Evolutionary conservation across 2,329 filamentous ascomycete genomes (phyloP).

Genomic region (Thyridium curvatum): DNA sequence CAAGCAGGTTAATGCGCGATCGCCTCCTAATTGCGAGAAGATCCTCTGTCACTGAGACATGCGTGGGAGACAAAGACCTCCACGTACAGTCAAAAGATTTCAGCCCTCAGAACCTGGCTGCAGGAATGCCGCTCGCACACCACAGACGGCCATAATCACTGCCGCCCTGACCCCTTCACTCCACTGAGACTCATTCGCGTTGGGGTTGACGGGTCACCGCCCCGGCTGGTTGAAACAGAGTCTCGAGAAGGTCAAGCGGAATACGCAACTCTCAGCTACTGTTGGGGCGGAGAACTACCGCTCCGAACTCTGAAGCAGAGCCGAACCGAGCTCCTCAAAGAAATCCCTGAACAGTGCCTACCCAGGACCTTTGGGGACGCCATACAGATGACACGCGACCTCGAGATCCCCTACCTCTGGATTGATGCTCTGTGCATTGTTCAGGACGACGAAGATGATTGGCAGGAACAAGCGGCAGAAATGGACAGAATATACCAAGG

Average conservation of each 20-base stretch:
- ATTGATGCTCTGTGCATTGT: conserved; percentile 2
- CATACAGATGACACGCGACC: conserved; percentile 1
- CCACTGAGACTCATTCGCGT: neutral
- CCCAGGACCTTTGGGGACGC: conserved; percentile 1
- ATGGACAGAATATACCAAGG: conserved; percentile 1
- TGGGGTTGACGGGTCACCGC: neutral
- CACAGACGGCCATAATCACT: neutral
- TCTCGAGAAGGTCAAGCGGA: neutral
- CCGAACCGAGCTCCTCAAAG: neutral
- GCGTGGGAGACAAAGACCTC: neutral
- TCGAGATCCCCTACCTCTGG: conserved; percentile 1
- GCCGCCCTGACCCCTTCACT: neutral
- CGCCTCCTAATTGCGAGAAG: neutral
- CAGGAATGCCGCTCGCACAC: neutral
- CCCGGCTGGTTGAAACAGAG: neutral
- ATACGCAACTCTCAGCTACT: conserved; percentile 1
- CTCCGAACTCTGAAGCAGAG: neutral
- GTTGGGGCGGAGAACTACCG: conserved; percentile 1
- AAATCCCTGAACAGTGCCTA: neutral
- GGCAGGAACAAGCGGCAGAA: neutral
- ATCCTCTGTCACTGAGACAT: neutral
- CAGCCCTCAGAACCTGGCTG: neutral
- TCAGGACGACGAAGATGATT: conserved; percentile 1
- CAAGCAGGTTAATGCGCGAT: neutral
- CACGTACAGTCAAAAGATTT: neutral